Base-by-base conservation (phyloP, 225 moss, liverwort and hornwort species). In the Sphagnum contortum region DNA sequence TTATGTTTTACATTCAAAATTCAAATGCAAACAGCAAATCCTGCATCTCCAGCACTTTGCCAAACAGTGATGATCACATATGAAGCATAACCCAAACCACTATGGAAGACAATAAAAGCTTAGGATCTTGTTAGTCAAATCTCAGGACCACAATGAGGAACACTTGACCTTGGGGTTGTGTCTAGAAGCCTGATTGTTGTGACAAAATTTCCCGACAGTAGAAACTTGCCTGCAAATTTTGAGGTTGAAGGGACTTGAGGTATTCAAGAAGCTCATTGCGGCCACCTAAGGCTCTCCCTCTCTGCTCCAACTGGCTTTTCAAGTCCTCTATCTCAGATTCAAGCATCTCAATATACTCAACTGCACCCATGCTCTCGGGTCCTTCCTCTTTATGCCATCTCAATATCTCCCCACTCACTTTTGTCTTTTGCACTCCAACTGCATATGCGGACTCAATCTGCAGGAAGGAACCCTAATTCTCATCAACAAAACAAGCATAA, bases 281-380 rank as follows among this genome's bases (percentile, higher is more conserved):
- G 29, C 94, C 91, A n/a, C 75, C 74, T 51, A 78, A 82, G n/a
- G 60, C 72, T 64, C 89, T 76, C 57, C 80, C 82, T 69, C 75
- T 73, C 6, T 81, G 60, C 12, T 91, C 94, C 67, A 94, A 77
- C 69, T 94, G 87, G 77, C 86, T 87, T 72, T 80, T 78, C 52
- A 94, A 73, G 79, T 91, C 91, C 67, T 77, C 81, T 8, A 94
- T 79, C 75, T 94, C 94, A 12, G 81, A 73, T 83, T 94, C 94
- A 49, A 94, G 82, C 88, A 92, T 69, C 71, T 88, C 85, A 55
- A 95, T 91, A 69, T 95, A 95, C 74, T 92, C 92, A 49, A 92
- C 81, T 45, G 94, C 91, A 63, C 87, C 87, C 46, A 95, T 69
- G 2, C 72, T 72, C 64, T 91, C 91, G 8, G 81, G 58, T 63